These are phyloP conservation scores for Phialophora chinensis DNA, from an alignment of 2,329 filamentous ascomycete species.

Conservation along the genomic window DNA sequence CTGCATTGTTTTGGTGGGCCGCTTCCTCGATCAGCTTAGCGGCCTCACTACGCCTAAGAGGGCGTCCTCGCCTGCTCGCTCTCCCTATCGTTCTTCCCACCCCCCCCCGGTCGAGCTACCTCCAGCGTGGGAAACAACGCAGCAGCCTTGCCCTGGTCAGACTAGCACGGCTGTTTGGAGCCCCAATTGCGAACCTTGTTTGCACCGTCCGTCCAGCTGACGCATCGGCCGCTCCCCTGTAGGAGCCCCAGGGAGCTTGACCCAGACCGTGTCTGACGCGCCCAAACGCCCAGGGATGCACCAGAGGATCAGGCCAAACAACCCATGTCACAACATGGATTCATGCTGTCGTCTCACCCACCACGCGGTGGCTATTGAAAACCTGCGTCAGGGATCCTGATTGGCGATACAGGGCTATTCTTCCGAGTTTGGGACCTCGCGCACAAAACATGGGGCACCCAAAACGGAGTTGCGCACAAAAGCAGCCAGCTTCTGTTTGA, in stretches of 20 bases:
- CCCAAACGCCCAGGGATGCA: conserved; percentile 25
- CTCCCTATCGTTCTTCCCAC: not conserved
- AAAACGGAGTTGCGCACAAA: conserved; percentile 18
- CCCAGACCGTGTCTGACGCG: conserved; percentile 31
- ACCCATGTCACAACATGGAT: conserved; percentile 39
- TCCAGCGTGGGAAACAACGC: not conserved
- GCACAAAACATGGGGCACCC: conserved; percentile 2
- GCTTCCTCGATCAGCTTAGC: conserved; percentile 10
- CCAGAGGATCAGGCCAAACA: conserved; percentile 31
- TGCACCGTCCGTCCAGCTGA: conserved; percentile 15
- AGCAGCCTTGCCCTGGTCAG: not conserved
- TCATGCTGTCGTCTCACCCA: conserved; percentile 33
- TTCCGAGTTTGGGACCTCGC: conserved; percentile 13
- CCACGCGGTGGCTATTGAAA: conserved; percentile 30
- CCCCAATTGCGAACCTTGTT: conserved; percentile 23
- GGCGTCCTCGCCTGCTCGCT: conserved; percentile 4
- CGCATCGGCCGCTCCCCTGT: conserved; percentile 7
- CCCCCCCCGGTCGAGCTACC: not conserved
- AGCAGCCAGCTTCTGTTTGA: conserved; percentile 6
- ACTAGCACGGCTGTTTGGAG: not conserved
- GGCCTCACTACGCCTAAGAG: conserved; percentile 6
- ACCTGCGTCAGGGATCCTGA: conserved; percentile 5
- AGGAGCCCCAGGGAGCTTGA: not conserved
- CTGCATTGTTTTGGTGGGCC: conserved; percentile 10
- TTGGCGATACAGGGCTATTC: conserved; percentile 3